Evolutionary conservation across 306 rosid species (phyloP).

Genomic region (Pyrus pyrifolia): DNA sequence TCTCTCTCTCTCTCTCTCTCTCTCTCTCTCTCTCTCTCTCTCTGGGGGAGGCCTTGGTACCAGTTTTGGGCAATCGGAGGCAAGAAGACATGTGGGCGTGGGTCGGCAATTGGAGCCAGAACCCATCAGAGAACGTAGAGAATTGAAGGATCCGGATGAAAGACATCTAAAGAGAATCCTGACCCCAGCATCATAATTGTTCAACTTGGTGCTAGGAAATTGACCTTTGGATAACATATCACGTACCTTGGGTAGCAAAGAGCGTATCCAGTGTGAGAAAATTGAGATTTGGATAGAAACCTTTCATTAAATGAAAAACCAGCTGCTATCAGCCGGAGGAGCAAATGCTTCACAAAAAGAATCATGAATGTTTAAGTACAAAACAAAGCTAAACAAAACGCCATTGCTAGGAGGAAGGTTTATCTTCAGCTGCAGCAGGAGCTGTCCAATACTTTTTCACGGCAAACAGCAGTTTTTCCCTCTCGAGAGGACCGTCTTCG

Average conservation of each 20-base stretch:
- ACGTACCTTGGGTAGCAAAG: too few species aligned
- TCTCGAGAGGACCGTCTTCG: conserved; percentile 68
- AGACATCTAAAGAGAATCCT: too few species aligned
- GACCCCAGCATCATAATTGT: not conserved
- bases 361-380: not conserved
- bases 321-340: not conserved
- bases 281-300: not conserved
- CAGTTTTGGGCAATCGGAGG: too few species aligned
- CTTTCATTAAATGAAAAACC: not conserved
- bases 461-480: conserved; percentile 60
- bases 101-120: too few species aligned
- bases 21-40: too few species aligned
- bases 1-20: too few species aligned
- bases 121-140: too few species aligned
- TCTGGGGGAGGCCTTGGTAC: too few species aligned
- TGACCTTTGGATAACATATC: not conserved
- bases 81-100: too few species aligned
- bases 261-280: not conserved
- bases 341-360: not conserved
- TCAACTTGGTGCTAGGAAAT: not conserved
- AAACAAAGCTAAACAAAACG: not conserved
- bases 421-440: conserved; percentile 24
- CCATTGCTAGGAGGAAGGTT: not conserved
- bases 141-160: too few species aligned
- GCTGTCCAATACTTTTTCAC: conserved; percentile 88